phyloP scores from a whole-genome alignment of 305 asterid genomes.

The Fraxinus latifolia region DNA sequence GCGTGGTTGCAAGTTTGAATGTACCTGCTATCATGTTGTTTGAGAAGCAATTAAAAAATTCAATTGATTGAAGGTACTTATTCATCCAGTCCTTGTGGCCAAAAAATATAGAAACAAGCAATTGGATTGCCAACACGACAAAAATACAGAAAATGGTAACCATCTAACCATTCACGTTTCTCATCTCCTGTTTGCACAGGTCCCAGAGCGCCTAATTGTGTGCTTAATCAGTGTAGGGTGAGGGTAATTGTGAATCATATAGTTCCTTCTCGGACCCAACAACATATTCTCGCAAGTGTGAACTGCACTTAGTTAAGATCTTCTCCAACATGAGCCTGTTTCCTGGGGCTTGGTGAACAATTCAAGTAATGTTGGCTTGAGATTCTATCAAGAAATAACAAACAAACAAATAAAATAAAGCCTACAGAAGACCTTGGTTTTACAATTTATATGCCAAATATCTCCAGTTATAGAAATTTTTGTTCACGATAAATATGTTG shows the following conservation, averaged over 20 bases:
- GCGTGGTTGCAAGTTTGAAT: neutral
- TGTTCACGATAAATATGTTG: neutral
- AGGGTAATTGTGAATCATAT: neutral
- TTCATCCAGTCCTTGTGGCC: neutral
- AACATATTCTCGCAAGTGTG: neutral
- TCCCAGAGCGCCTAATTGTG: neutral
- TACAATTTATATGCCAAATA: neutral
- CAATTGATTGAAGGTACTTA: neutral
- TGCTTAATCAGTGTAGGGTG: neutral
- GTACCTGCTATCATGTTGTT: neutral
- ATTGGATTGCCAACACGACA: neutral
- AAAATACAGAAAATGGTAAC: neutral
- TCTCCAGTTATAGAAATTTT: slow-evolving; percentile 13
- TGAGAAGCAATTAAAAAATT: neutral
- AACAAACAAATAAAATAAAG: neutral
- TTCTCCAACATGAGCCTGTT: neutral
- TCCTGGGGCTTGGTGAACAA: neutral
- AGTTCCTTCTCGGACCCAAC: neutral
- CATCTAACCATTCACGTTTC: neutral
- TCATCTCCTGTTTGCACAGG: neutral
- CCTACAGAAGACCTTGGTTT: neutral
- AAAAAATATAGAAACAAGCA: neutral
- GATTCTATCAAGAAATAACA: neutral
- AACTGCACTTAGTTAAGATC: neutral
- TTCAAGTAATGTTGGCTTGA: neutral